A percentile compares a stretch with the other conserved stretches of the same genome.
Evolutionary conservation across 805 yeast genomes (phyloP).

Genomic region (Saturnispora sanitii): DNA sequence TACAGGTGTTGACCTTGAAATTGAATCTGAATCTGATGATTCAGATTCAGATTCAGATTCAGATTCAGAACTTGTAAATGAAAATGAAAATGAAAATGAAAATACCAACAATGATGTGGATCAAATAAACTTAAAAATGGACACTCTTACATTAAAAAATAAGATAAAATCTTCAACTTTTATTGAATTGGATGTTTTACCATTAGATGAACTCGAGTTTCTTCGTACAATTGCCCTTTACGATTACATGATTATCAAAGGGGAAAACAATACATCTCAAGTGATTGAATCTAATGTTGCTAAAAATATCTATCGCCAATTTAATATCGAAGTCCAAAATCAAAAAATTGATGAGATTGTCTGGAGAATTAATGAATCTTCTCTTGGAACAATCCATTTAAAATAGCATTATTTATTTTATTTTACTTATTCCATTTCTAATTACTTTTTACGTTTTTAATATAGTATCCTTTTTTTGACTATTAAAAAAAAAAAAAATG

Average conservation of each 20-base stretch:
- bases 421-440: background rate
- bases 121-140: background rate
- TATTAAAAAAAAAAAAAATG: no score
- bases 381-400: background rate
- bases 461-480: background rate
- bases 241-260: constrained; percentile 23
- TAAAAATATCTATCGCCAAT: background rate
- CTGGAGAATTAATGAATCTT: background rate
- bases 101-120: background rate
- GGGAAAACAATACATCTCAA: background rate
- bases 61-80: background rate
- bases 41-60: background rate
- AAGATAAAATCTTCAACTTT: constrained; percentile 21
- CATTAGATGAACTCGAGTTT: constrained; percentile 28
- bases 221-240: constrained; percentile 28
- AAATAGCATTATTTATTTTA: no score
- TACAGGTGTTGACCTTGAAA: background rate
- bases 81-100: background rate
- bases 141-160: constrained; percentile 10
- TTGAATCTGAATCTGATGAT: background rate
- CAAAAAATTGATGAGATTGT: background rate
- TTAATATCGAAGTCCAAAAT: background rate
- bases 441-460: background rate
- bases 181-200: constrained; percentile 15
- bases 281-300: background rate